phyloP scores from a whole-genome alignment of 768 basidiomycete species.

The Leccinum variicolor region DNA sequence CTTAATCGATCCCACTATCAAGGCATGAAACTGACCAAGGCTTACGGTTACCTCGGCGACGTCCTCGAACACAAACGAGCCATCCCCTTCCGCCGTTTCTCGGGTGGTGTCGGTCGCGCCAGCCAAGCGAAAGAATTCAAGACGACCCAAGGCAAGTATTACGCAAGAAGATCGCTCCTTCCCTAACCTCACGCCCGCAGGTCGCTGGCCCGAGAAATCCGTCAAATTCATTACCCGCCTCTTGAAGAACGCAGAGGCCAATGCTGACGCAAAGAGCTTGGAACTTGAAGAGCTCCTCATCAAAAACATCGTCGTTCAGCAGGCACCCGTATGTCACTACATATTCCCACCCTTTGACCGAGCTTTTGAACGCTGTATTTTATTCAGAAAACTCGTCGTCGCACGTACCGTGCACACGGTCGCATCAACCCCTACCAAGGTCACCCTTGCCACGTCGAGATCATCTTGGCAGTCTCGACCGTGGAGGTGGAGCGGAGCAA shows the following conservation, averaged over 20 bases:
- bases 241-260: slow-evolving; percentile 98
- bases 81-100: slow-evolving; percentile 94
- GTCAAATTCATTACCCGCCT: slow-evolving; percentile 92
- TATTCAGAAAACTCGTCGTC: slow-evolving; percentile 92
- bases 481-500: slow-evolving; percentile 90
- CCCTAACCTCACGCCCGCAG: slow-evolving; percentile 37
- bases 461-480: slow-evolving; percentile 79
- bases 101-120: slow-evolving; percentile 93
- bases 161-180: not conserved
- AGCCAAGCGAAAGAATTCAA: slow-evolving; percentile 96
- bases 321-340: slow-evolving; percentile 79
- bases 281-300: slow-evolving; percentile 89
- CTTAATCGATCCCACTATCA: slow-evolving; percentile 27
- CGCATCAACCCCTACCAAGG: slow-evolving; percentile 99
- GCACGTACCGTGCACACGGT: slow-evolving; percentile 98
- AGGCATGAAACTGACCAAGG: slow-evolving; percentile 91
- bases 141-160: slow-evolving; percentile 83
- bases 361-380: slow-evolving; percentile 1
- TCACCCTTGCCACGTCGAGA: slow-evolving; percentile 94
- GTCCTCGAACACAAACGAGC: slow-evolving; percentile 96
- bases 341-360: not conserved
- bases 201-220: slow-evolving; percentile 99
- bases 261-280: slow-evolving; percentile 96
- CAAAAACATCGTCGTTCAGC: slow-evolving; percentile 97
- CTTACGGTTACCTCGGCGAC: slow-evolving; percentile 89